Base-by-base conservation (phyloP, 352 stramenopile genomes). In the Phytophthora chlamydospora region DNA sequence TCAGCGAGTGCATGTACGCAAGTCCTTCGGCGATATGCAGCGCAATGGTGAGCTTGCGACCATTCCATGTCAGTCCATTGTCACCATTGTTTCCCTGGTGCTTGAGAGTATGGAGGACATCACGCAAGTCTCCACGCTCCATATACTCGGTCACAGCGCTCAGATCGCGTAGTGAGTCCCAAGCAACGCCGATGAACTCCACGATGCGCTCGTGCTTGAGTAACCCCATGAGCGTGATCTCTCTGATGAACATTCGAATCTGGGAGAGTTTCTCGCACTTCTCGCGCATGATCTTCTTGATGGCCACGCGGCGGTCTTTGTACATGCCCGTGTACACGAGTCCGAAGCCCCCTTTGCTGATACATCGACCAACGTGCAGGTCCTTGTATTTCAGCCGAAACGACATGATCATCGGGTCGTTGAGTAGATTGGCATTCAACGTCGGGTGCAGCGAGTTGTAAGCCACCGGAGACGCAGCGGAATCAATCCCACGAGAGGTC, bases 141-240 rank as follows among this genome's bases (percentile, higher is more conserved):
- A 93, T 91, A 50, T 84, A 87, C 68, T 93, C 83, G 1, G 77
- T 89, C 16, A 92, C 78, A 11, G 75, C 72, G 14, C 68, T 76
- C 3, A 90, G 43, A 40, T 89, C 82, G 6, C 68, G 66, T 2
- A 88, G 60, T 1, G 73, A 77, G 33, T 89, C 81, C 80, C 83
- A 92, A 5, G 81, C 69, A 2, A 90, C 81, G 4, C 83, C 83
- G 6, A 91, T 64, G 24, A 91, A 92, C 48, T 82, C 76, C 8
- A 92, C 77, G 17, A 92, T 85, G n/a, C 72, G 76, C 16, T 76
- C 68, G 14, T 92, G 83, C n/a, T 75, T 66, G 2, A 91, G 61
- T 8, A 69, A 76, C 4, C 71, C 69, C 67, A 89, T 80, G n/a
- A 90, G 63, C n/a, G 60, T 75, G 43, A 93, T 91, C 52, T 93